A percentile compares a stretch with the other conserved stretches of the same genome.
Conservation (phyloP, 2,329 filamentous ascomycete genomes). For the Penicillium crustosum region DNA sequence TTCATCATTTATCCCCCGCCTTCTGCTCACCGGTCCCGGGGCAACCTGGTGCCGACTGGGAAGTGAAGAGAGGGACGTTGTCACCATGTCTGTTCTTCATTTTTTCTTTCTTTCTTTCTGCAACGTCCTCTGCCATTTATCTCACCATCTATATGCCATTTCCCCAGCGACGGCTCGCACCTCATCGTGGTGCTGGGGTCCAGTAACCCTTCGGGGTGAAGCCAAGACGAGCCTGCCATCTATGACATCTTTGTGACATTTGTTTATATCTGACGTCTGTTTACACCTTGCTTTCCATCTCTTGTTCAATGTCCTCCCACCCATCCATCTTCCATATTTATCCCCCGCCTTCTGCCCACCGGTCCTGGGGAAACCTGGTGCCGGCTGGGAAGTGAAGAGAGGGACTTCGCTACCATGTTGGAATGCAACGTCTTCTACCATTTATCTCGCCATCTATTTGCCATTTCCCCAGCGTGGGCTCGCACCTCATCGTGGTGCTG, state of each 20-base stretch:
- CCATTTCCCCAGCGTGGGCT: conserved; percentile 8
- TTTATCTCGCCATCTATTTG: background rate
- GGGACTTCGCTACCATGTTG: background rate
- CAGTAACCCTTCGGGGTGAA: conserved; percentile 15
- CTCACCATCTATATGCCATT: background rate
- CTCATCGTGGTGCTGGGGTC: conserved; percentile 19
- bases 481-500: conserved; percentile 18
- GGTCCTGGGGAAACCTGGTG: background rate
- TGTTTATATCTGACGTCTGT: too few relatives aligned
- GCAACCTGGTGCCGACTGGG: background rate
- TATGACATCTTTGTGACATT: background rate
- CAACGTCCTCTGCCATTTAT: background rate
- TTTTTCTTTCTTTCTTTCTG: too few relatives aligned
- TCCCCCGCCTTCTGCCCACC: background rate
- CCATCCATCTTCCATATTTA: background rate
- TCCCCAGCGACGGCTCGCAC: conserved; percentile 16
- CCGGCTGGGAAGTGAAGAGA: background rate
- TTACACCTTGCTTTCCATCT: too few relatives aligned
- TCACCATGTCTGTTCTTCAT: background rate
- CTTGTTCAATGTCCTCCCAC: too few relatives aligned
- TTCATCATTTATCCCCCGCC: background rate
- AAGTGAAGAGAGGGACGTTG: conserved; percentile 1
- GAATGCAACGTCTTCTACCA: background rate
- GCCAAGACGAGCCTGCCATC: conserved; percentile 13
- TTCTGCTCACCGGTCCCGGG: conserved; percentile 1